Evolutionary conservation across 2,329 filamentous ascomycete species (phyloP).

Genomic region (Sarocladium oryzae): DNA sequence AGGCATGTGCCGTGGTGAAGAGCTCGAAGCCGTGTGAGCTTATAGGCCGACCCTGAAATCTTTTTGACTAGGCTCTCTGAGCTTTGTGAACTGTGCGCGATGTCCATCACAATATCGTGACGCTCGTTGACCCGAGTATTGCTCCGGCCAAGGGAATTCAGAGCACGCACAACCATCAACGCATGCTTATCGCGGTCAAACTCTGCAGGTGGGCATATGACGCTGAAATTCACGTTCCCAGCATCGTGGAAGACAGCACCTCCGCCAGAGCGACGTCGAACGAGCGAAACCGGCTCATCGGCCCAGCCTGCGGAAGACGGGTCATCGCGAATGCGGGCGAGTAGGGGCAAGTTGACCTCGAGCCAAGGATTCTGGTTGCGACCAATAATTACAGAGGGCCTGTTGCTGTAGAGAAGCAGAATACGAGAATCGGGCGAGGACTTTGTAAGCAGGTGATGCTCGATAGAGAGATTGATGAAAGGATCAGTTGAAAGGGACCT

Average conservation of each 20-base stretch:
- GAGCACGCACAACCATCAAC: conserved; percentile 84
- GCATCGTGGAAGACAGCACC: conserved; percentile 91
- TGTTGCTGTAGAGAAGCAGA: conserved; percentile 83
- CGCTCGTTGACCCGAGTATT: conserved; percentile 74
- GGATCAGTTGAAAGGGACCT: conserved; percentile 65
- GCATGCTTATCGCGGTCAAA: conserved; percentile 87
- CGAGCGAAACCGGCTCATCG: conserved; percentile 43
- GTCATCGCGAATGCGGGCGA: conserved; percentile 28
- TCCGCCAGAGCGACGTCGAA: conserved; percentile 80
- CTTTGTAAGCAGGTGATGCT: conserved; percentile 79
- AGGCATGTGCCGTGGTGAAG: conserved; percentile 93
- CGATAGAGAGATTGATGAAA: conserved; percentile 86
- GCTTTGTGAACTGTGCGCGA: conserved; percentile 28
- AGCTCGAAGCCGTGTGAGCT: conserved; percentile 72
- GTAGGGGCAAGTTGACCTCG: conserved; percentile 68
- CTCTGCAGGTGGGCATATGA: conserved; percentile 68
- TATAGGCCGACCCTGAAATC: conserved; percentile 91
- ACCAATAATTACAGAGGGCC: conserved; percentile 82
- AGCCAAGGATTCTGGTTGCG: conserved; percentile 98
- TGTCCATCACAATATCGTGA: conserved; percentile 82
- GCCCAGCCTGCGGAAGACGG: conserved; percentile 11
- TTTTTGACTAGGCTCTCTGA: conserved; percentile 39
- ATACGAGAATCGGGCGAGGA: conserved; percentile 66
- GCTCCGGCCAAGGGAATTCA: conserved; percentile 52
- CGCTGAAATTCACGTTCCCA: conserved; percentile 92